These are phyloP conservation scores for Penicillium expansum DNA, from an alignment of 2,329 filamentous ascomycete genomes.

Conservation along the genomic window DNA sequence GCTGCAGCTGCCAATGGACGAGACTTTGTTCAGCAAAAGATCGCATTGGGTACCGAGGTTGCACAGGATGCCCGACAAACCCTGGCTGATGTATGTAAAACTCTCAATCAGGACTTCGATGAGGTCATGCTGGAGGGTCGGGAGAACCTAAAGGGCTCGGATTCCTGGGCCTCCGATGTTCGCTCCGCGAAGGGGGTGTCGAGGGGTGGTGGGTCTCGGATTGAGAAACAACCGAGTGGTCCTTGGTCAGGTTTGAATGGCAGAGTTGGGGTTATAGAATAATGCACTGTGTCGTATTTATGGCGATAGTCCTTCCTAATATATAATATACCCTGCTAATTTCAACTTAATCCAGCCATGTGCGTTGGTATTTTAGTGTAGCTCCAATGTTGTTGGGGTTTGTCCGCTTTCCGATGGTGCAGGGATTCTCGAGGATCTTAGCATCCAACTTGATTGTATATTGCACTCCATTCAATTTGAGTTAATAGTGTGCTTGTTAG, in stretches of 20 bases:
- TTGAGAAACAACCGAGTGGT: constrained; percentile 29
- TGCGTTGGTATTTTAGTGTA: not conserved
- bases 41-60: constrained; percentile 32
- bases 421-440: not conserved
- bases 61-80: constrained; percentile 29
- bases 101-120: constrained; percentile 36
- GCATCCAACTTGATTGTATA: not conserved
- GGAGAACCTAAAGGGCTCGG: constrained; percentile 20
- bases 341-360: not conserved
- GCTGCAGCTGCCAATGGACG: constrained; percentile 32
- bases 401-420: not conserved
- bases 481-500: not conserved
- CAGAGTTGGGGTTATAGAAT: constrained; percentile 27
- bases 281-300: not conserved
- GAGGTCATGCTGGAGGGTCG: constrained; percentile 18
- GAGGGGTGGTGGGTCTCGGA: constrained; percentile 18
- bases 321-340: not conserved
- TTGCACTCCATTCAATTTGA: not conserved
- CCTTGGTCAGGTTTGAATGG: constrained; percentile 41
- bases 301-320: not conserved
- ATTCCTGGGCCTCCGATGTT: constrained; percentile 35
- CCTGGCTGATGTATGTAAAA: constrained; percentile 33
- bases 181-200: constrained; percentile 22
- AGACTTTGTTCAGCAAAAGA: constrained; percentile 35
- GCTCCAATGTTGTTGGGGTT: not conserved